Conservation (phyloP, 163 green algal species). For the Scenedesmus sp. region DNA sequence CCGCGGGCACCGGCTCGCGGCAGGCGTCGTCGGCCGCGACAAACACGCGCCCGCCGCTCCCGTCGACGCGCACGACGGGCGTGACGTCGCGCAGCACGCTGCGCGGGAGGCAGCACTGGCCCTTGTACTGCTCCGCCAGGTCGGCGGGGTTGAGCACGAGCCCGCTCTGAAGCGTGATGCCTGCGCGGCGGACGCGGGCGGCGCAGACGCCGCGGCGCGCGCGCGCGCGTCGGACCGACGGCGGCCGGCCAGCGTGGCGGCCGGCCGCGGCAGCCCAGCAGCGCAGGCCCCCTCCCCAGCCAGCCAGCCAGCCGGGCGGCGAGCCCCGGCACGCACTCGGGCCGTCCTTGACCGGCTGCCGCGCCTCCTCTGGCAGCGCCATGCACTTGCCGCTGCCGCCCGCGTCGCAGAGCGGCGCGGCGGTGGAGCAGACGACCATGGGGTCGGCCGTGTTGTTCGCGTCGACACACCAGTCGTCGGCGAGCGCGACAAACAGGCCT, state of each 20-base stretch:
- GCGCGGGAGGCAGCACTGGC: constrained; percentile 21
- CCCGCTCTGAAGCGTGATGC: constrained; percentile 7
- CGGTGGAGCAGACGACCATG: constrained; percentile 3
- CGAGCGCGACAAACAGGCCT: background rate
- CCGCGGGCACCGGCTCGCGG: background rate
- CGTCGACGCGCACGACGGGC: background rate
- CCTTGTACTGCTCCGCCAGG: background rate
- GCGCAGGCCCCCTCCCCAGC: too few relatives aligned
- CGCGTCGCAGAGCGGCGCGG: background rate
- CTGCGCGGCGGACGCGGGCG: too few relatives aligned
- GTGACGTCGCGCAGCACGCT: constrained; percentile 3
- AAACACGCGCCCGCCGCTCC: background rate
- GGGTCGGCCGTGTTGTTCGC: background rate
- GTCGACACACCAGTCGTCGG: constrained; percentile 20
- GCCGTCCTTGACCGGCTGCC: background rate
- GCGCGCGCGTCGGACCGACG: too few relatives aligned
- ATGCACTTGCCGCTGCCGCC: constrained; percentile 21
- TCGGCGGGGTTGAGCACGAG: background rate
- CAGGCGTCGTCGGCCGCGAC: background rate
- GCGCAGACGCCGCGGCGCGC: too few relatives aligned
- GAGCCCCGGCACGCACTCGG: constrained; percentile 11
- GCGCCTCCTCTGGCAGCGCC: background rate
- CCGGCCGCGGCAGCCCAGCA: too few relatives aligned
- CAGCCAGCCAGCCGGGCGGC: background rate
- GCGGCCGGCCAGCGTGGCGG: too few relatives aligned